Conservation (phyloP, 164 flowering plant genomes). For the Stephania cephalantha region DNA sequence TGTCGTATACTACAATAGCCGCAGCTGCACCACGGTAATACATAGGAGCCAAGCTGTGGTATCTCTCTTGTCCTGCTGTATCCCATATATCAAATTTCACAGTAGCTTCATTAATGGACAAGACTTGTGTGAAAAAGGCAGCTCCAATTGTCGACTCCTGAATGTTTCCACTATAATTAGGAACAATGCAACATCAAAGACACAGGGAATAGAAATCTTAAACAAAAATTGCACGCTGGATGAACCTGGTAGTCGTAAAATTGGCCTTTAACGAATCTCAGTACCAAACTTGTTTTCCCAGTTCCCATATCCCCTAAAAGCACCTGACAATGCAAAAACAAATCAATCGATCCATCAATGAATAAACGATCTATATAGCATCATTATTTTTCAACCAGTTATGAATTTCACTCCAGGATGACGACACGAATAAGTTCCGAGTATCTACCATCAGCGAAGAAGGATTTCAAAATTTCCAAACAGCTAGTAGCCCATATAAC, state of each 20-base stretch:
- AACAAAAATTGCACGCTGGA: background rate
- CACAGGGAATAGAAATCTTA: background rate
- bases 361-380: no score
- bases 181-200: background rate
- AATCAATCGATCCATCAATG: no score
- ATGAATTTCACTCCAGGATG: no score
- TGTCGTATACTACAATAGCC: constrained; percentile 80
- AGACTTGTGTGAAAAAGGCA: constrained; percentile 77
- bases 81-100: constrained; percentile 91
- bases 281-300: constrained; percentile 82
- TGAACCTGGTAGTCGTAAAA: constrained; percentile 76
- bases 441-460: no score
- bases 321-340: constrained; percentile 35
- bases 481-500: no score
- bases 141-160: constrained; percentile 97
- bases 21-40: constrained; percentile 95
- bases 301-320: constrained; percentile 90
- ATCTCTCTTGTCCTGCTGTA: constrained; percentile 85
- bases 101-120: constrained; percentile 64
- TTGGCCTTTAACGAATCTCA: constrained; percentile 91
- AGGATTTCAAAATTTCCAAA: no score
- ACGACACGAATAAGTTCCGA: no score
- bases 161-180: constrained; percentile 8
- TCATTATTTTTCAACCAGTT: no score
- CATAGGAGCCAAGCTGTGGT: constrained; percentile 86